These are phyloP conservation scores for Dactylellina cionopaga DNA, from an alignment of 2,329 filamentous ascomycete species.

Conservation along the genomic window DNA sequence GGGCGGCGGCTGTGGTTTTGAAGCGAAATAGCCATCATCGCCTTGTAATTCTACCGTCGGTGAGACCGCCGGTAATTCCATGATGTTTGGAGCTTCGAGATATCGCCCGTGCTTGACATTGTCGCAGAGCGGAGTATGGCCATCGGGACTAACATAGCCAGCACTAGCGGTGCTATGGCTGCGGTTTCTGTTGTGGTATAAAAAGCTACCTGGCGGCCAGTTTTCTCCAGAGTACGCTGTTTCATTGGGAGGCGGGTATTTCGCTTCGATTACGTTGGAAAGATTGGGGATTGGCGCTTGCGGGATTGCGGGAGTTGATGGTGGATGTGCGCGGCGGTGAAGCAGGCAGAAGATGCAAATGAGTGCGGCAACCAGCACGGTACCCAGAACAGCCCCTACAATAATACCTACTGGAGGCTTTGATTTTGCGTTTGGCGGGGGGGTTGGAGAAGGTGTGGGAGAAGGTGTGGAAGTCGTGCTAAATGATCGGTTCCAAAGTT, in stretches of 20 bases:
- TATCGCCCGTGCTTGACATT: conserved; percentile 8
- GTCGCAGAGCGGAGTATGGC: neutral
- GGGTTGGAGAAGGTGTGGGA: conserved; percentile 21
- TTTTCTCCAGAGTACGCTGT: conserved; percentile 40
- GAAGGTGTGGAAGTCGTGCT: conserved; percentile 13
- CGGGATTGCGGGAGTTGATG: conserved; percentile 32
- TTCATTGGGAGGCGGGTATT: conserved; percentile 43
- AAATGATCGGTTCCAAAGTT: neutral
- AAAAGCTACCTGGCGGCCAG: conserved; percentile 47
- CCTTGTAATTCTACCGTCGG: conserved; percentile 39
- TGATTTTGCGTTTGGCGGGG: no score
- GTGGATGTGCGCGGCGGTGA: conserved; percentile 10
- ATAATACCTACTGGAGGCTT: conserved; percentile 32
- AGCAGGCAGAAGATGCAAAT: conserved; percentile 8
- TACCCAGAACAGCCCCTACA: conserved; percentile 25
- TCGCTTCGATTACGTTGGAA: conserved; percentile 44
- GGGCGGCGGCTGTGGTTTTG: conserved; percentile 20
- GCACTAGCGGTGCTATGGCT: conserved; percentile 26
- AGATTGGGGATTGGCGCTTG: conserved; percentile 39
- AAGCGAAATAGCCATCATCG: conserved; percentile 39
- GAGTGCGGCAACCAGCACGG: conserved; percentile 6
- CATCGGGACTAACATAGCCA: conserved; percentile 28
- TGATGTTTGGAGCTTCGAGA: conserved; percentile 11
- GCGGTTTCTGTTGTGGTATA: conserved; percentile 40
- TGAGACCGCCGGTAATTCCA: conserved; percentile 17